A percentile compares a stretch with the other conserved stretches of the same genome.
Evolutionary conservation across 73 alveolate genomes (phyloP).

Genomic region (Tetrahymena elliotti): DNA sequence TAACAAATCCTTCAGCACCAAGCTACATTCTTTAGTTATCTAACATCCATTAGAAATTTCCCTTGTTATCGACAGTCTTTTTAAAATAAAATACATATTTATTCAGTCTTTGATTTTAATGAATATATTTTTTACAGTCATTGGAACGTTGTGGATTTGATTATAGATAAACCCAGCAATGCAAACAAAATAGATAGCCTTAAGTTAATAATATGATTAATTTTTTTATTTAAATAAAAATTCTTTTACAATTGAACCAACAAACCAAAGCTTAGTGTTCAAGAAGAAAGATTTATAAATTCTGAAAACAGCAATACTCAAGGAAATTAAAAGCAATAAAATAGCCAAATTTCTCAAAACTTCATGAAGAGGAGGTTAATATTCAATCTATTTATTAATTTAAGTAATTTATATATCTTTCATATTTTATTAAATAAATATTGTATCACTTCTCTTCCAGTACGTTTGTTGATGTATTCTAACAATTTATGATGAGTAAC

Average conservation of each 20-base stretch:
- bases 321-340: not conserved
- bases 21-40: slow-evolving; percentile 9
- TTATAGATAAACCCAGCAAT: slow-evolving; percentile 37
- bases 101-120: not conserved
- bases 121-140: slow-evolving; percentile 5
- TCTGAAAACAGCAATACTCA: not conserved
- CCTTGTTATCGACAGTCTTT: slow-evolving; percentile 2
- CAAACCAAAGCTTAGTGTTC: slow-evolving; percentile 34
- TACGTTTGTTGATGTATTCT: slow-evolving; percentile 35
- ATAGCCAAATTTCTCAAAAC: slow-evolving; percentile 23
- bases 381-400: not conserved
- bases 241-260: not conserved
- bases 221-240: not conserved
- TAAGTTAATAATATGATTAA: not conserved
- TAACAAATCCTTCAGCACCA: slow-evolving; percentile 35
- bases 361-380: slow-evolving; percentile 17
- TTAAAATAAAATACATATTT: not conserved
- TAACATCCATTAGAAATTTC: not conserved
- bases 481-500: slow-evolving; percentile 26
- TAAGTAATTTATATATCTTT: not conserved
- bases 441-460: slow-evolving; percentile 27
- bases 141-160: slow-evolving; percentile 35
- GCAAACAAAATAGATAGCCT: slow-evolving; percentile 5
- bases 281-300: slow-evolving; percentile 16
- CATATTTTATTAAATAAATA: not conserved